Percentiles rank a stretch among this genome's conserved stretches.
phyloP scores from a whole-genome alignment of 495 filamentous ascomycete genomes.

The Cercophora samala region DNA sequence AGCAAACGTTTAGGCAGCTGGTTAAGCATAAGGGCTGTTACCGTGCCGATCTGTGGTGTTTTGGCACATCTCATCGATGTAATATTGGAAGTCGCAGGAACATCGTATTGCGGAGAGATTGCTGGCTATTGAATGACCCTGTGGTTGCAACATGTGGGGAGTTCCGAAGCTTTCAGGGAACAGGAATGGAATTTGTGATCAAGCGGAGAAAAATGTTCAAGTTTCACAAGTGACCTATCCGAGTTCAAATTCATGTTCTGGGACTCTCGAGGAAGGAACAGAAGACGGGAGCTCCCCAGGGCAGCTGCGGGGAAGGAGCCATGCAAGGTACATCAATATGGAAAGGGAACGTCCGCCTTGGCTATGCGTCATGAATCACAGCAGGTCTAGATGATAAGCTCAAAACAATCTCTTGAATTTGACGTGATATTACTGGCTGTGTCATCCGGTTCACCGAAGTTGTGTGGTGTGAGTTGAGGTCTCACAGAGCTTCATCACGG shows the following conservation, averaged over 20 bases:
- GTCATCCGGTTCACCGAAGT: neutral
- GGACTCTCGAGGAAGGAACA: neutral
- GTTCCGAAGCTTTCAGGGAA: neutral
- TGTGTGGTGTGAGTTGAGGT: neutral
- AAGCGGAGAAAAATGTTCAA: neutral
- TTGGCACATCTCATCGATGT: neutral
- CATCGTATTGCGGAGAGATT: neutral
- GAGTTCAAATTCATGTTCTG: neutral
- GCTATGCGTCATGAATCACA: neutral
- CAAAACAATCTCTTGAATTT: neutral
- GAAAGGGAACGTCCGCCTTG: neutral
- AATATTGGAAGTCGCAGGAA: neutral
- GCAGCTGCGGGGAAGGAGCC: neutral
- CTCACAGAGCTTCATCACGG: neutral
- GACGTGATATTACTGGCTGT: neutral
- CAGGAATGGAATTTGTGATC: neutral
- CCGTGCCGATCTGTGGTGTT: neutral
- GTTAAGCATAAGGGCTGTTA: neutral
- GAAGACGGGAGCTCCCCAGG: too few relatives aligned
- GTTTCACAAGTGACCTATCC: neutral
- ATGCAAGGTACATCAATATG: neutral
- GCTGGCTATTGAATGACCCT: neutral
- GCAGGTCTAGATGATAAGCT: neutral
- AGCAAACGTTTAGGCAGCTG: slow-evolving; percentile 18
- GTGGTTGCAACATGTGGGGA: neutral